phyloP scores from a whole-genome alignment of 2,329 filamentous ascomycete genomes.

The Cytospora piceae region DNA sequence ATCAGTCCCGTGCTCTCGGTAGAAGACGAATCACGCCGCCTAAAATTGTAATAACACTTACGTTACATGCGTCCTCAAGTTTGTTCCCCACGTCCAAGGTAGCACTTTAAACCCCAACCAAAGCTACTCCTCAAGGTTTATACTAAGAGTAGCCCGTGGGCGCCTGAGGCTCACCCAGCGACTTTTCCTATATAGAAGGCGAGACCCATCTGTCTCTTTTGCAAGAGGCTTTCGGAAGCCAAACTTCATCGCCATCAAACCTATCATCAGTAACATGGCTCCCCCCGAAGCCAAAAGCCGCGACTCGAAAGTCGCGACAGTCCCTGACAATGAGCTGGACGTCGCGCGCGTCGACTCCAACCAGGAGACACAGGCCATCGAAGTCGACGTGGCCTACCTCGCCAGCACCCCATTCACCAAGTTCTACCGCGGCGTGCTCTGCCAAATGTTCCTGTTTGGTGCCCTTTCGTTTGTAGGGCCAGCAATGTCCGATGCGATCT shows the following conservation, averaged over 20 bases:
- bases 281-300: slow-evolving; percentile 12
- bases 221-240: background rate
- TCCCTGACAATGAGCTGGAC: slow-evolving; percentile 13
- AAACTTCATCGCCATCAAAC: background rate
- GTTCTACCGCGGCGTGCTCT: slow-evolving; percentile 26
- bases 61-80: slow-evolving; percentile 2
- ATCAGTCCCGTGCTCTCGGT: slow-evolving; percentile 3
- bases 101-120: slow-evolving; percentile 5
- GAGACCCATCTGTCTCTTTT: background rate
- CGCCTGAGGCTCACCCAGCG: slow-evolving; percentile 1
- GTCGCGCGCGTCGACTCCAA: slow-evolving; percentile 20
- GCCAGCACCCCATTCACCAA: slow-evolving; percentile 20
- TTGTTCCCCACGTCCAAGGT: slow-evolving; percentile 8
- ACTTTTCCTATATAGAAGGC: slow-evolving; percentile 9
- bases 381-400: slow-evolving; percentile 26
- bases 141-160: background rate
- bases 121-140: background rate
- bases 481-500: slow-evolving; percentile 29
- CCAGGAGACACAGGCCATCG: slow-evolving; percentile 25
- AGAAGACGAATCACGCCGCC: slow-evolving; percentile 17
- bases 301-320: slow-evolving; percentile 15
- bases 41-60: slow-evolving; percentile 17
- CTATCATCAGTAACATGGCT: slow-evolving; percentile 1
- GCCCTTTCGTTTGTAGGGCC: slow-evolving; percentile 28
- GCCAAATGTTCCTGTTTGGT: slow-evolving; percentile 29